These are phyloP conservation scores for Macrolepiota fuliginosa DNA, from an alignment of 768 basidiomycete genomes.

Conservation along the genomic window DNA sequence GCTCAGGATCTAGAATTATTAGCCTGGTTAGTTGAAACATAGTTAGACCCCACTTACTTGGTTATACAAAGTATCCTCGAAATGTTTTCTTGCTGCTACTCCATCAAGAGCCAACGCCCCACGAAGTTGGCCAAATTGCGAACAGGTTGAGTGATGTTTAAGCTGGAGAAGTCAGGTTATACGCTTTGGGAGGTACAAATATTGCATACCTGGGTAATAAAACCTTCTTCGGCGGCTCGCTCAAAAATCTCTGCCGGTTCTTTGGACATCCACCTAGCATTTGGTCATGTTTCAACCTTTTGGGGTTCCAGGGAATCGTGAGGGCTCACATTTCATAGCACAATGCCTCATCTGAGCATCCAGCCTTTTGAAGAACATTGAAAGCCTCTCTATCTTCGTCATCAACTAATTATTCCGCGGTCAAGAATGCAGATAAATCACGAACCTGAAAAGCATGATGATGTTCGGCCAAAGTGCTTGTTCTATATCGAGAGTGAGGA, in stretches of 20 bases:
- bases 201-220: conserved; percentile 47
- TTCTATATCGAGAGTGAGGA: conserved; percentile 27
- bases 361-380: conserved; percentile 58
- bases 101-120: conserved; percentile 59
- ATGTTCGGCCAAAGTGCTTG: conserved; percentile 69
- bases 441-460: conserved; percentile 60
- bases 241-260: conserved; percentile 71
- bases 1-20: conserved; percentile 43
- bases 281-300: not conserved
- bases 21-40: not conserved
- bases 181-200: not conserved
- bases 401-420: not conserved
- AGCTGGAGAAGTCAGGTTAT: conserved; percentile 30
- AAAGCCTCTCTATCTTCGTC: conserved; percentile 49
- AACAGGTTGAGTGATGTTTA: conserved; percentile 59
- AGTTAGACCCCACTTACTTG: conserved; percentile 31
- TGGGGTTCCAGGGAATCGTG: conserved; percentile 7
- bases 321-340: conserved; percentile 60
- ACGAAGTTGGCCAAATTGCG: conserved; percentile 60
- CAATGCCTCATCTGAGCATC: conserved; percentile 64
- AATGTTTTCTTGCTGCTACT: conserved; percentile 44
- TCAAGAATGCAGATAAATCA: not conserved
- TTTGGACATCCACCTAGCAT: conserved; percentile 66
- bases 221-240: conserved; percentile 64
- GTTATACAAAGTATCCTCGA: conserved; percentile 56